Base-by-base conservation (phyloP, 345 rosid genomes). In the Camelina hispida region DNA sequence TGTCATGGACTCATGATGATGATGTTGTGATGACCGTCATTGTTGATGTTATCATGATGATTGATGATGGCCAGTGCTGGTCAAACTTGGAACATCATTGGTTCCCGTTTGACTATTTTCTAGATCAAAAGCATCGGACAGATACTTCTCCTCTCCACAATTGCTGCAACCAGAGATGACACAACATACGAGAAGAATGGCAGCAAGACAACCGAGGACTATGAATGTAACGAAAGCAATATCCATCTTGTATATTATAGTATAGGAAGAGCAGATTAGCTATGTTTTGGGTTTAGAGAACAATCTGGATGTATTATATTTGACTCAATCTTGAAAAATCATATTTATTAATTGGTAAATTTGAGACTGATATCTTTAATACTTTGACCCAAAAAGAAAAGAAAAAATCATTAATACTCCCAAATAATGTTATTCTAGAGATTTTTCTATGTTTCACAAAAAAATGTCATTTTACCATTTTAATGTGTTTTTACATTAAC, bases 161-260 rank as follows among this genome's bases (percentile, higher is more conserved):
- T 57, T 57, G 4, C 15, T 43, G 52, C 37, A 15, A 15, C 37
- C 22, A 62, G 38, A 43, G 38, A 62, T 37, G 14, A 25, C 37
- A 43, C 51, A 62, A 43, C 67, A 62, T 62, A 16, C 52, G 20
- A 62, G 52, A 62, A 62, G 20, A 43, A 8, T 23, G 18, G 15
- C 35, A 42, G 67, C 52, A 62, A 23, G 5, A 3, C 67, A 62
- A 43, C 14, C 67, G 7, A 20, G 25, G 16, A 1, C 20, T 22
- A 62, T 42, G 8, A 42, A 9, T 58, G 9, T 8, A 7, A 30
- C 38, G 20, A 30, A 2, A 30, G 10, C 1, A 56, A 7, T 4
- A 30, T 56, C 38, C 38, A 28, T 25, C 35, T 25, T 28, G 30
- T 25, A 25, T 25, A 25, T 54, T 53, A 2, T 23, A 53, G n/a